Evolutionary conservation across 768 basidiomycete species (phyloP), one percentile per base, ranked within the genome.

Genomic region (Agrocybe chaxingu): DNA sequence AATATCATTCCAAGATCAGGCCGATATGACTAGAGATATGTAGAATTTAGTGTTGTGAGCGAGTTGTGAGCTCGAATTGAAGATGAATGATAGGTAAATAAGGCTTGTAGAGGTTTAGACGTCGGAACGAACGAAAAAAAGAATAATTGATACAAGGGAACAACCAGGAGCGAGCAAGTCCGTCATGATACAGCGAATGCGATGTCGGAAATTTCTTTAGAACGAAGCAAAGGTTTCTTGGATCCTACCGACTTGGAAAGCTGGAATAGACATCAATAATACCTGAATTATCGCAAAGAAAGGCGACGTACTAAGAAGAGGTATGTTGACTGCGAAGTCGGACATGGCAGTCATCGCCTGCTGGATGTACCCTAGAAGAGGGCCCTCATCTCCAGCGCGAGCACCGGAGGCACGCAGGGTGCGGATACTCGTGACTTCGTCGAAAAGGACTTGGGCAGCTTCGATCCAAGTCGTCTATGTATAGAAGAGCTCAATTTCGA

Each of bases 381-480:
- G 53, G 35, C 44, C 32, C 8, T 62, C 61, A 24, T 57, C 58
- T 7, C 49, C 48, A 36, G 48, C 13, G 33, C 48, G 53, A 11
- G 47, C 45, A 10, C 57, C 56, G 31, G 52, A 47, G 18, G 57
- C 48, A 36, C 59, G 53, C 30, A 48, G 38, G 3, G 53, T 44
- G 19, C 55, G 55, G 38, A 56, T 54, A 32, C 34, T 46, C 3
- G 50, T 33, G 13, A 63, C 46, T 46, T 65, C 63, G 37, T 61
- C 60, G 18, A 57, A 56, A 10, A 62, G 32, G 8, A 65, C 58
- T 37, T 61, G 61, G 24, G 57, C 51, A 24, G 63, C 62, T 30
- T 65, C 62, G 11, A 63, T 56, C 63, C 63, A 65, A 10, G 56
- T 50, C 8, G 55, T 54, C 63, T 65, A 16, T 19, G 34, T 12